These are phyloP conservation scores for Phycomyces blakesleeanus DNA, from an alignment of 192 early-diverging fungal genomes.

Conservation along the genomic window DNA sequence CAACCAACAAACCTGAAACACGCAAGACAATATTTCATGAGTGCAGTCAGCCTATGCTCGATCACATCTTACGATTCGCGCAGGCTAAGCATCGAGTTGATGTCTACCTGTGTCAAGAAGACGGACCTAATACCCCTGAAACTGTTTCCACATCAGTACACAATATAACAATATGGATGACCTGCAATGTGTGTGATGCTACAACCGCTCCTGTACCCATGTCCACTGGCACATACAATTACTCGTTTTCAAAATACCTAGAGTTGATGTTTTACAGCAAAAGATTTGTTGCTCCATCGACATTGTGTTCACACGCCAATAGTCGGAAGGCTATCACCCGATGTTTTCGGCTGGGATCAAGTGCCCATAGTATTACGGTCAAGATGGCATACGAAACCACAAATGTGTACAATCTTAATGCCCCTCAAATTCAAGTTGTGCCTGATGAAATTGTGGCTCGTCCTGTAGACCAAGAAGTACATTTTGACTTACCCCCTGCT, in stretches of 20 bases:
- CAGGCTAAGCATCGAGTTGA: conserved; percentile 50
- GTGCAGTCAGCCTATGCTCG: conserved; percentile 43
- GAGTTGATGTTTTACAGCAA: conserved; percentile 79
- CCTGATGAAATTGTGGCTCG: background rate
- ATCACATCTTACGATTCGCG: conserved; percentile 55
- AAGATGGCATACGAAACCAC: conserved; percentile 66
- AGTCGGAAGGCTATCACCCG: conserved; percentile 55
- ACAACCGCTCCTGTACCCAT: conserved; percentile 61
- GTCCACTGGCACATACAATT: conserved; percentile 70
- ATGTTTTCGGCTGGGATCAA: conserved; percentile 53
- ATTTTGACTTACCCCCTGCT: background rate
- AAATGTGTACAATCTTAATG: conserved; percentile 60
- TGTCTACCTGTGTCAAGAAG: conserved; percentile 35
- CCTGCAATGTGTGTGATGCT: conserved; percentile 68
- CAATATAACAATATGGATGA: conserved; percentile 76
- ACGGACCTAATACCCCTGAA: conserved; percentile 20
- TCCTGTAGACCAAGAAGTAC: background rate
- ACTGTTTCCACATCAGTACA: conserved; percentile 53
- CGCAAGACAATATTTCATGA: background rate
- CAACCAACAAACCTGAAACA: background rate
- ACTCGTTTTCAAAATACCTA: conserved; percentile 90
- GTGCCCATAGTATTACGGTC: conserved; percentile 59
- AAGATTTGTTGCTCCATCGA: conserved; percentile 44
- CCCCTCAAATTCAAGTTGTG: conserved; percentile 54
- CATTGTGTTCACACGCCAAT: conserved; percentile 51